phyloP scores from a whole-genome alignment of 2,329 filamentous ascomycete species.

The Tolypocladium cylindrosporum region DNA sequence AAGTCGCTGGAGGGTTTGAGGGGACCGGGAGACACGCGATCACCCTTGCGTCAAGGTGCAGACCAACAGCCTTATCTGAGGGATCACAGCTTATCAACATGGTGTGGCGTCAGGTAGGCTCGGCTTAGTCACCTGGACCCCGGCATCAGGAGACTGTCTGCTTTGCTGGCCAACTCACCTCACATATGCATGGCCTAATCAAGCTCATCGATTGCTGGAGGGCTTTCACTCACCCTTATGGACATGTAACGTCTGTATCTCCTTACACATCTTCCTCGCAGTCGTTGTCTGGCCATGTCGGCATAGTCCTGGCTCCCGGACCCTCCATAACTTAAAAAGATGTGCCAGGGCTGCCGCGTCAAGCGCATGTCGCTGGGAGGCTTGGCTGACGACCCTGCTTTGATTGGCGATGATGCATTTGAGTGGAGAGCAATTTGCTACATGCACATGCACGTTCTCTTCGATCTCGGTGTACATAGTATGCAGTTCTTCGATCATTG shows the following conservation, averaged over 20 bases:
- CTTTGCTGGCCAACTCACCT: background rate
- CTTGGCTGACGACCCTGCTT: background rate
- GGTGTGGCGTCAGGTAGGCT: background rate
- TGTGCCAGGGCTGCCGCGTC: background rate
- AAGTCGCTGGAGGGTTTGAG: background rate
- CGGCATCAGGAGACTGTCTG: background rate
- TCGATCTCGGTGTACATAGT: background rate
- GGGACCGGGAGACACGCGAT: background rate
- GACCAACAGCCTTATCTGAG: background rate
- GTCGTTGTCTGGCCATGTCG: too few species aligned
- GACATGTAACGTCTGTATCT: background rate
- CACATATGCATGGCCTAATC: background rate
- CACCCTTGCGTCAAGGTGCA: conserved; percentile 9
- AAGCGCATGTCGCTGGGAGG: background rate
- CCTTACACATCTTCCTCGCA: background rate
- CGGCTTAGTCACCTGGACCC: conserved; percentile 2
- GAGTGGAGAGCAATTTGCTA: background rate
- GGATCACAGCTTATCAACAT: background rate
- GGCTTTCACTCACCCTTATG: background rate
- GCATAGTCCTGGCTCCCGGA: background rate
- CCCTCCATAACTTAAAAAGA: background rate
- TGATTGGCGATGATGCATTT: background rate
- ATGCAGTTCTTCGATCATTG: background rate
- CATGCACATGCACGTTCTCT: background rate
- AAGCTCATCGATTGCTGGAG: background rate